Conservation (phyloP, 257 asterid species). For the Nicotiana knightiana region DNA sequence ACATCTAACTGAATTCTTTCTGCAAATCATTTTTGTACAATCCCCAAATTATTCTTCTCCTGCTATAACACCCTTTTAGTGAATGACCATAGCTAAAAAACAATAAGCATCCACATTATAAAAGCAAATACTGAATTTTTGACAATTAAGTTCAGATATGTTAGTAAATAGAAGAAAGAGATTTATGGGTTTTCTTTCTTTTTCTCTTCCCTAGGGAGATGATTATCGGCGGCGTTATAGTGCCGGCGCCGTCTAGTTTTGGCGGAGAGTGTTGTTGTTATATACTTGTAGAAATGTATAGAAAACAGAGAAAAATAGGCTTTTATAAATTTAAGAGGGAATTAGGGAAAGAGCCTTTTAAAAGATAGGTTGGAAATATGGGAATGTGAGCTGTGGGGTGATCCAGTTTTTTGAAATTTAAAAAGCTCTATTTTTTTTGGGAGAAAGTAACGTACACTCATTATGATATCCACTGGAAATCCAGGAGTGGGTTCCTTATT, state of each 20-base stretch:
- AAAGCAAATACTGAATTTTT: not conserved
- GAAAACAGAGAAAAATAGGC: not conserved
- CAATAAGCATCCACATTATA: not conserved
- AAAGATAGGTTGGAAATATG: constrained; percentile 43
- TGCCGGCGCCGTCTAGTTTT: constrained; percentile 24
- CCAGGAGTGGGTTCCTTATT: not conserved
- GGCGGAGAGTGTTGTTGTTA: constrained; percentile 10
- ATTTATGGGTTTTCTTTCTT: not conserved
- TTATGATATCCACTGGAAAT: not conserved
- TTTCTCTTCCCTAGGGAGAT: not conserved
- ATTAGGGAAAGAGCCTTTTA: not conserved
- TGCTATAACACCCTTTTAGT: not conserved
- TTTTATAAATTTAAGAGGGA: constrained; percentile 11
- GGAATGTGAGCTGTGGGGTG: constrained; percentile 16
- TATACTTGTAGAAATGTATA: not conserved
- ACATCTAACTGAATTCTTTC: constrained; percentile 39
- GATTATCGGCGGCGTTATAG: constrained; percentile 20
- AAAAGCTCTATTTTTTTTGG: not conserved
- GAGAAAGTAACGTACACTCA: constrained; percentile 12
- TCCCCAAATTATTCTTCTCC: not conserved
- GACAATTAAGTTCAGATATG: not conserved
- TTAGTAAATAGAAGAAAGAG: not conserved
- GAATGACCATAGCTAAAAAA: not conserved
- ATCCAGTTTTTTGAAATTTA: not conserved
- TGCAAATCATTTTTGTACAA: constrained; percentile 49